phyloP scores from a whole-genome alignment of 306 rosid species.

The Cicer cuneatum region DNA sequence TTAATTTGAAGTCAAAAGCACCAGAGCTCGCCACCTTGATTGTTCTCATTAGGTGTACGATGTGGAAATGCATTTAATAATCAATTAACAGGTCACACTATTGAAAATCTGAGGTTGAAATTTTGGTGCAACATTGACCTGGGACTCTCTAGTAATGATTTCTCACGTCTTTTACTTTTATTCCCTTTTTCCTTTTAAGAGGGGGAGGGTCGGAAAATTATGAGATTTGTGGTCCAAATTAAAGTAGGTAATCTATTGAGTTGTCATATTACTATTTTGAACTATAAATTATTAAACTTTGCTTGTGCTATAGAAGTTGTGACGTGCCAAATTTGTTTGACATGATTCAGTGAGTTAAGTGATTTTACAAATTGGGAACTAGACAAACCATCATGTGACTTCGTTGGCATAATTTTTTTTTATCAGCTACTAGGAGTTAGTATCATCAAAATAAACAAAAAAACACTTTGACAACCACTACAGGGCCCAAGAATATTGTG shows the following conservation, averaged over 20 bases:
- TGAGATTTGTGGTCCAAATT: slow-evolving; percentile 38
- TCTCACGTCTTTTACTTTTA: slow-evolving; percentile 6
- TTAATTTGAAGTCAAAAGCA: slow-evolving; percentile 33
- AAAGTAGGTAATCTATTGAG: slow-evolving; percentile 17
- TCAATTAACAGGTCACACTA: slow-evolving; percentile 10
- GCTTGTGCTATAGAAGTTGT: slow-evolving; percentile 15
- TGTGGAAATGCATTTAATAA: slow-evolving; percentile 38
- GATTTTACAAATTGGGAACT: slow-evolving; percentile 42
- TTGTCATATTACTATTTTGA: not conserved
- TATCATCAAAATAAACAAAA: slow-evolving; percentile 37
- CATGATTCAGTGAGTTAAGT: slow-evolving; percentile 3
- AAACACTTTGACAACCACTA: slow-evolving; percentile 40
- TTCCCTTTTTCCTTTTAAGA: not conserved
- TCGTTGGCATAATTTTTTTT: slow-evolving; percentile 38
- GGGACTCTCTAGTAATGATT: slow-evolving; percentile 41
- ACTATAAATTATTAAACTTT: slow-evolving; percentile 13
- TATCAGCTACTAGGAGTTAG: slow-evolving; percentile 7
- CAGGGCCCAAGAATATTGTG: slow-evolving; percentile 23
- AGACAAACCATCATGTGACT: slow-evolving; percentile 50
- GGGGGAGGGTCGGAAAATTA: slow-evolving; percentile 1
- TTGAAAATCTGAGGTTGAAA: slow-evolving; percentile 29
- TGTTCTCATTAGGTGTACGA: slow-evolving; percentile 22
- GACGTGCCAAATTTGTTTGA: slow-evolving; percentile 37
- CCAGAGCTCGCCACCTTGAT: not conserved
- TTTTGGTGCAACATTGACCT: slow-evolving; percentile 37